A percentile compares a stretch with the other conserved stretches of the same genome.
Evolutionary conservation across 345 rosid genomes (phyloP).

Genomic region (Arabidopsis thaliana): TAIR10.1 NC_003075.7:716501-717000

Average conservation of each 20-base stretch:
- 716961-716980: slow-evolving; percentile 60
- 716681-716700: slow-evolving; percentile 42
- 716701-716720: slow-evolving; percentile 44
- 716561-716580: slow-evolving; percentile 45
- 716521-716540: slow-evolving; percentile 48
- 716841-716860: slow-evolving; percentile 69
- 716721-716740: slow-evolving; percentile 41
- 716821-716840: slow-evolving; percentile 58
- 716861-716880: slow-evolving; percentile 67
- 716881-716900: slow-evolving; percentile 62
- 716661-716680: slow-evolving; percentile 43
- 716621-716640: slow-evolving; percentile 47
- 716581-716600: slow-evolving; percentile 44
- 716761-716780: slow-evolving; percentile 50
- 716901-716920: slow-evolving; percentile 71
- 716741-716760: slow-evolving; percentile 51
- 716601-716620: slow-evolving; percentile 45
- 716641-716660: slow-evolving; percentile 34
- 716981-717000: slow-evolving; percentile 13
- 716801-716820: slow-evolving; percentile 46
- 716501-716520: slow-evolving; percentile 46
- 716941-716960: slow-evolving; percentile 71
- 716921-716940: slow-evolving; percentile 77
- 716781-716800: slow-evolving; percentile 46
- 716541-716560: slow-evolving; percentile 49